These are phyloP conservation scores for Ogataea polymorpha DNA, from an alignment of 805 yeast species.

Conservation along the genomic window DNA sequence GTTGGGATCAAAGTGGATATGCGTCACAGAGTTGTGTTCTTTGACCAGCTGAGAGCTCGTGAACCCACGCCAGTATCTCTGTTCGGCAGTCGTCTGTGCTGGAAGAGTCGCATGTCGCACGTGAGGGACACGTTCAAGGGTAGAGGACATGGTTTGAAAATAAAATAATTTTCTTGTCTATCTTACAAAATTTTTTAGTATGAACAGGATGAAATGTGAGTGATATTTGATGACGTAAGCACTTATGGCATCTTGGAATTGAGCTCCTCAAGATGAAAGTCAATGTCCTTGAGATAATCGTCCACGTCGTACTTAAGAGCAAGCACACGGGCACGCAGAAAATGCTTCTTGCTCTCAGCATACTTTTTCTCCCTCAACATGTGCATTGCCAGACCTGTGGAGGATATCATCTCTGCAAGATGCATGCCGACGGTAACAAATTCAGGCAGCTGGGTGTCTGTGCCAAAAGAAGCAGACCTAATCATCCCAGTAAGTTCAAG, in stretches of 20 bases:
- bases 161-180: not conserved
- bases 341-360: slow-evolving; percentile 14
- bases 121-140: slow-evolving; percentile 59
- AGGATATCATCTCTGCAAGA: slow-evolving; percentile 18
- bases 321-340: slow-evolving; percentile 17
- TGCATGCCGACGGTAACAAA: slow-evolving; percentile 15
- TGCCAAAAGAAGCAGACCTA: slow-evolving; percentile 11
- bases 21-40: slow-evolving; percentile 89
- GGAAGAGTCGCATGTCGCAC: slow-evolving; percentile 75
- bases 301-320: slow-evolving; percentile 18
- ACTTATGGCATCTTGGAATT: slow-evolving; percentile 1
- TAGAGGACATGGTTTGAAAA: slow-evolving; percentile 66
- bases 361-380: slow-evolving; percentile 8
- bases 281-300: slow-evolving; percentile 18
- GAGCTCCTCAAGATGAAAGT: slow-evolving; percentile 8
- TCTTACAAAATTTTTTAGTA: slow-evolving; percentile 7
- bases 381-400: slow-evolving; percentile 19
- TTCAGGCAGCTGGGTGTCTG: slow-evolving; percentile 13
- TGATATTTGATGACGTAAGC: slow-evolving; percentile 1
- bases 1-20: slow-evolving; percentile 81
- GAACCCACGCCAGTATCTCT: slow-evolving; percentile 89
- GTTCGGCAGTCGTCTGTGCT: slow-evolving; percentile 85
- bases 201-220: not conserved
- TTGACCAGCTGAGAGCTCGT: slow-evolving; percentile 82
- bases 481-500: slow-evolving; percentile 12